phyloP scores from a whole-genome alignment of 177 flowering plant species.

The Vitis hybrid region DNA sequence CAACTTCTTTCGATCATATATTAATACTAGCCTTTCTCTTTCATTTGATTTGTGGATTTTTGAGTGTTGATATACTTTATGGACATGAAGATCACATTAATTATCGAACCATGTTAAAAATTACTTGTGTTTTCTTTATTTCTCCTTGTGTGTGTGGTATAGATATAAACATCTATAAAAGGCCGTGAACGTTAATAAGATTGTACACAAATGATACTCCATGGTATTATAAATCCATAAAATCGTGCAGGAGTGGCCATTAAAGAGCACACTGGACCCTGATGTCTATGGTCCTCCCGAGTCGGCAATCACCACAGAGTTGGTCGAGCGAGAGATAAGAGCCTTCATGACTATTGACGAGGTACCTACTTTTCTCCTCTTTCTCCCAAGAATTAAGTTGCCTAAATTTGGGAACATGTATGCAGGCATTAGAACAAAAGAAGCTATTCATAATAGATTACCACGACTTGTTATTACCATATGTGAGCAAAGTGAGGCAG shows the following conservation, averaged over 20 bases:
- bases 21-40: no score
- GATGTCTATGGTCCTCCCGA: conserved; percentile 23
- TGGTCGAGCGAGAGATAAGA: conserved; percentile 8
- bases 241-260: conserved; percentile 24
- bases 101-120: no score
- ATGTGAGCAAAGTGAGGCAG: conserved; percentile 36
- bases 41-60: no score
- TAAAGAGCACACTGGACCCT: conserved; percentile 34
- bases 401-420: background rate
- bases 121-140: no score
- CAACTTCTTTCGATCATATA: no score
- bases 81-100: no score
- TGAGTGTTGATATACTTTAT: no score
- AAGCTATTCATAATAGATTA: conserved; percentile 47
- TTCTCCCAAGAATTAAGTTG: no score
- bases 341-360: conserved; percentile 11
- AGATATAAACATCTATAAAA: no score
- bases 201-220: no score
- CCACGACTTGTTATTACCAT: conserved; percentile 46
- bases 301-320: conserved; percentile 13
- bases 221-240: background rate
- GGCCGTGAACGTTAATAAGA: no score
- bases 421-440: conserved; percentile 20
- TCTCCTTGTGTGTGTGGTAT: no score
- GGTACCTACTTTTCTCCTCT: background rate